Conservation (phyloP, 495 filamentous ascomycete species). For the Jackrogersella multiformis region DNA sequence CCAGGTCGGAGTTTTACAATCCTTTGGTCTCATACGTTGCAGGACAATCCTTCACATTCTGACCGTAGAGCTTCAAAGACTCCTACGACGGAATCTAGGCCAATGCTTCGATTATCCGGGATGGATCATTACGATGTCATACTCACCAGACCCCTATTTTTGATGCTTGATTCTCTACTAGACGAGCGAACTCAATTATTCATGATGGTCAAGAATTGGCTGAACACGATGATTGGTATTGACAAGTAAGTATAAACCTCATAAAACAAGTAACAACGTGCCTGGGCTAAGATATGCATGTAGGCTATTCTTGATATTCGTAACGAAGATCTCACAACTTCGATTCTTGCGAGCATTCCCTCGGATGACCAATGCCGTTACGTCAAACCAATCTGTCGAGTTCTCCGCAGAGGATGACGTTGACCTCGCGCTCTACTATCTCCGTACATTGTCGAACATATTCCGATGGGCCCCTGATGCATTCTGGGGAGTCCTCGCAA, state of each 20-base stretch:
- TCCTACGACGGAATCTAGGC: slow-evolving; percentile 61
- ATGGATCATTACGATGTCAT: slow-evolving; percentile 70
- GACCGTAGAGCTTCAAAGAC: slow-evolving; percentile 61
- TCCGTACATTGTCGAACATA: slow-evolving; percentile 77
- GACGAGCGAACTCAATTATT: slow-evolving; percentile 79
- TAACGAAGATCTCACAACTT: slow-evolving; percentile 63
- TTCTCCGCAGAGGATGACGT: slow-evolving; percentile 69
- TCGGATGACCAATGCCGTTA: slow-evolving; percentile 41
- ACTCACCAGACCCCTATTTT: slow-evolving; percentile 81
- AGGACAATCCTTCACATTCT: slow-evolving; percentile 60
- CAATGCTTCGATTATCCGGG: slow-evolving; percentile 56
- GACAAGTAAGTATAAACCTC: slow-evolving; percentile 59
- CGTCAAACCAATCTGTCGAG: slow-evolving; percentile 30
- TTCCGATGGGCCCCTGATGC: slow-evolving; percentile 68
- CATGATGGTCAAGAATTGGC: slow-evolving; percentile 81
- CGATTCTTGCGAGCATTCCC: slow-evolving; percentile 61
- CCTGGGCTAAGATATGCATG: slow-evolving; percentile 1
- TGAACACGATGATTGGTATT: slow-evolving; percentile 76
- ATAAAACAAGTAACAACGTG: neutral
- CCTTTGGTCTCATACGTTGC: slow-evolving; percentile 81
- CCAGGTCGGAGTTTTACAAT: slow-evolving; percentile 72
- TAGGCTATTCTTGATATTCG: slow-evolving; percentile 66
- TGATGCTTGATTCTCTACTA: slow-evolving; percentile 80
- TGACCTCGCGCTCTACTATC: slow-evolving; percentile 79
- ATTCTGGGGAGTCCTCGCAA: slow-evolving; percentile 69